A percentile compares a stretch with the other conserved stretches of the same genome.
Evolutionary conservation across 148 eudicot genomes (phyloP).

Genomic region (Spergularia marina): DNA sequence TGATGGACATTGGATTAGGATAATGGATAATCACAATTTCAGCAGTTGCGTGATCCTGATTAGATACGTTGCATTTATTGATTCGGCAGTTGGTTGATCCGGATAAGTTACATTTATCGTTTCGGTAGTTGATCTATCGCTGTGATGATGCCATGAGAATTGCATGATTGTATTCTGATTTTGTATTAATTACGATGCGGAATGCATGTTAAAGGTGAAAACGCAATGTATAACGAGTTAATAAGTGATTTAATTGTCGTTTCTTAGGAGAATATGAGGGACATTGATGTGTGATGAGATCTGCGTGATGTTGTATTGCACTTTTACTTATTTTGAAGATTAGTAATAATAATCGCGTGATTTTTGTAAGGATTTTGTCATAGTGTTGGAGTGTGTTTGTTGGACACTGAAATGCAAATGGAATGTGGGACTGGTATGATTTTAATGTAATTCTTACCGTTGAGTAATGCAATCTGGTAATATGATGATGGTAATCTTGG

Average conservation of each 20-base stretch:
- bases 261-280: too few relatives aligned
- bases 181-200: not conserved
- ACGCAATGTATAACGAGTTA: not conserved
- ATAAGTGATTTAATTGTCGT: not conserved
- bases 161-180: not conserved
- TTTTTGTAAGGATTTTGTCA: too few relatives aligned
- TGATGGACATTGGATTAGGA: not conserved
- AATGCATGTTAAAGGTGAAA: not conserved
- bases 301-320: too few relatives aligned
- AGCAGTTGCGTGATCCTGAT: not conserved
- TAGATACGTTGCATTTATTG: not conserved
- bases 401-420: too few relatives aligned
- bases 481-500: too few relatives aligned
- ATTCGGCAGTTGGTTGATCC: not conserved
- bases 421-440: too few relatives aligned
- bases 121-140: not conserved
- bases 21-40: not conserved
- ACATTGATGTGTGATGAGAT: too few relatives aligned
- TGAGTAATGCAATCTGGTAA: too few relatives aligned
- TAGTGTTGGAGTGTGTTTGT: too few relatives aligned
- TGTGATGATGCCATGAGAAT: constrained; percentile 3
- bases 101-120: not conserved
- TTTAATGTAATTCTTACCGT: too few relatives aligned
- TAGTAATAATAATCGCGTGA: too few relatives aligned
- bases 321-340: too few relatives aligned